Percentiles rank a stretch among this genome's conserved stretches.
These are phyloP conservation scores for Primulina tabacum DNA, from an alignment of 257 asterid species.

Conservation along the genomic window DNA sequence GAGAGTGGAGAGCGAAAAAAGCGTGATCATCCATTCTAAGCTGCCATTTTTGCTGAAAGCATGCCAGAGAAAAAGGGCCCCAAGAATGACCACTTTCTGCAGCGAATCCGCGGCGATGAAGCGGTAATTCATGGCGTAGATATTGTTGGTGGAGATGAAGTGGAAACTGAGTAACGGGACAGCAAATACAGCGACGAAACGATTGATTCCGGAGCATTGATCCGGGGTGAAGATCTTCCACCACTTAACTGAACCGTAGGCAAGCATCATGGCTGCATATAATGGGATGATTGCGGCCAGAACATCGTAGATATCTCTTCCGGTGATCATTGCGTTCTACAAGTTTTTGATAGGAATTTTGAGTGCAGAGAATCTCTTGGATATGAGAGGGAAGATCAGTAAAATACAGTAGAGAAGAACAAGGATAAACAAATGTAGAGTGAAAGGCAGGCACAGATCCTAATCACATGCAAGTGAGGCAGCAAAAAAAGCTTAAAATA, in stretches of 20 bases:
- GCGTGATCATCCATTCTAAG: slow-evolving; percentile 78
- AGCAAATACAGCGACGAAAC: slow-evolving; percentile 91
- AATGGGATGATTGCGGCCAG: slow-evolving; percentile 77
- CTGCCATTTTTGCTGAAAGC: slow-evolving; percentile 50
- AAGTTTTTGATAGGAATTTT: not conserved
- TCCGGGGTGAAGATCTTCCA: slow-evolving; percentile 95
- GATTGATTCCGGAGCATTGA: slow-evolving; percentile 89
- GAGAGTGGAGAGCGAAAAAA: slow-evolving; percentile 75
- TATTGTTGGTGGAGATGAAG: slow-evolving; percentile 74
- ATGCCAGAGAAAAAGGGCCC: slow-evolving; percentile 68
- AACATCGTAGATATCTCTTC: slow-evolving; percentile 81
- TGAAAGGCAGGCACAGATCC: slow-evolving; percentile 24
- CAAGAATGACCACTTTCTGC: slow-evolving; percentile 70
- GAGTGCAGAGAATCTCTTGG: not conserved
- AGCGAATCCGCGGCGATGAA: slow-evolving; percentile 86
- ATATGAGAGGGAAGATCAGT: not conserved
- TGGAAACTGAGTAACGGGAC: slow-evolving; percentile 85
- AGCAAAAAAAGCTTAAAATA: slow-evolving; percentile 17
- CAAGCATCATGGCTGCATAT: slow-evolving; percentile 81
- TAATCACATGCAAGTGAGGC: slow-evolving; percentile 38
- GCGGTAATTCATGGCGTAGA: slow-evolving; percentile 78
- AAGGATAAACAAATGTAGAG: not conserved
- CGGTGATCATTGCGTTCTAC: slow-evolving; percentile 48
- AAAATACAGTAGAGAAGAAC: not conserved
- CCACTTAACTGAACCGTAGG: slow-evolving; percentile 84